Evolutionary conservation across 768 basidiomycete species (phyloP).

Genomic region (Boletus rex-veris): DNA sequence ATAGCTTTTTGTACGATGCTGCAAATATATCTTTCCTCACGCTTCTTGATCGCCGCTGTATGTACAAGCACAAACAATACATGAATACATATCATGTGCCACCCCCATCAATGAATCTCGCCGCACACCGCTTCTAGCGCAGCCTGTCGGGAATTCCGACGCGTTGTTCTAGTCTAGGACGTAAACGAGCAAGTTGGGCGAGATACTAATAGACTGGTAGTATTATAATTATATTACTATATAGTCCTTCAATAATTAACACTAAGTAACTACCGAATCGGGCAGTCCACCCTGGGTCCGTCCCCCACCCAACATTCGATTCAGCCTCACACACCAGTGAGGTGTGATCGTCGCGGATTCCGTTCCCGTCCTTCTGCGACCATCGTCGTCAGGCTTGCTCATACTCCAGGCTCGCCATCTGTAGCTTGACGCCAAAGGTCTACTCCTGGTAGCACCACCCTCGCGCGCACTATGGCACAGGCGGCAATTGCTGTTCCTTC

Average conservation of each 20-base stretch:
- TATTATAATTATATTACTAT: background rate
- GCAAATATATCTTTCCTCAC: background rate
- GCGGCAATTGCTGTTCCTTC: constrained; percentile 21
- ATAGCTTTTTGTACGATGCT: constrained; percentile 3
- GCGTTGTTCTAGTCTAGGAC: background rate
- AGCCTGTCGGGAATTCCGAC: too few species aligned
- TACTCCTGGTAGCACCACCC: background rate
- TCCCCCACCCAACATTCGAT: constrained; percentile 9
- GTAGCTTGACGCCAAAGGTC: constrained; percentile 1
- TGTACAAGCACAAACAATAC: too few species aligned
- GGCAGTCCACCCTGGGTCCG: constrained; percentile 19
- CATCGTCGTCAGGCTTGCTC: constrained; percentile 9
- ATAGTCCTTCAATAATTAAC: constrained; percentile 3
- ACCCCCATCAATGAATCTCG: too few species aligned
- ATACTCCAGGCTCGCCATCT: background rate
- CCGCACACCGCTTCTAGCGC: too few species aligned
- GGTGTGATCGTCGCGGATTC: constrained; percentile 28
- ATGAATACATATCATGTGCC: too few species aligned
- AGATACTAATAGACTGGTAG: background rate
- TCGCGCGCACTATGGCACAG: constrained; percentile 26
- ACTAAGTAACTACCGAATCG: constrained; percentile 23
- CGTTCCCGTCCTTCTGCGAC: constrained; percentile 15
- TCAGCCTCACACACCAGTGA: constrained; percentile 18
- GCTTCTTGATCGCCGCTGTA: background rate
- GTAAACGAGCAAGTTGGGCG: background rate